Evolutionary conservation across 306 rosid species (phyloP), one percentile per base, ranked within the genome.

Genomic region (Trichosanthes truncata): DNA sequence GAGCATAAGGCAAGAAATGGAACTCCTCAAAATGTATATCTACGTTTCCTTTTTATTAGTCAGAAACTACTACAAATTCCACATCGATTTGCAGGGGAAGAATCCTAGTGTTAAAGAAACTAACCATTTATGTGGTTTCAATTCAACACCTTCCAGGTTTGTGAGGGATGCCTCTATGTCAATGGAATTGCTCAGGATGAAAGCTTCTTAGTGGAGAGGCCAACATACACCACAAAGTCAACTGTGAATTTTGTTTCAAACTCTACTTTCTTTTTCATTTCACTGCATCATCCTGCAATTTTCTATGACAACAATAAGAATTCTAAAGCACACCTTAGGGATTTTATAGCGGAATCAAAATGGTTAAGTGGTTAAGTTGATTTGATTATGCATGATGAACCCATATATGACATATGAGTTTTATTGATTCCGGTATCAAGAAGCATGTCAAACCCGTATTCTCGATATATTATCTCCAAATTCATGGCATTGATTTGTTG

Each of bases 151-250:
- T 76, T 79, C 83, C 81, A 92, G 97, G 87, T 95, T 84, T 49
- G 33, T 75, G 76, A 72, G 75, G 97, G 97, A 75, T 79, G 45
- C 56, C 97, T 95, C 83, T 87, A 86, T 78, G 80, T 92, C 81
- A 95, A 95, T 81, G 97, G 97, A 62, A 76, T 85, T 79, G 82
- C 90, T 6, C 86, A 77, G 86, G 67, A 78, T 81, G 97, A 95
- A 86, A 89, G 89, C 82, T 92, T 86, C 65, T 80, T 95, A n/a
- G 89, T 85, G 52, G 90, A 79, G 74, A 79, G 57, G 53, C 96
- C 93, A 41, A 62, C 89, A 18, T 89, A 95, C 77, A 81, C 78
- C 69, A 80, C 80, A 2, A 26, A 78, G 45, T 74, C 87, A 84
- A 87, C 89, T 18, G 97, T 95, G 85, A 82, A 96, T 25, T 26